A percentile compares a stretch with the other conserved stretches of the same genome.
Evolutionary conservation across 2,329 filamentous ascomycete genomes (phyloP).

Genomic region (Corinectria fuckeliana): DNA sequence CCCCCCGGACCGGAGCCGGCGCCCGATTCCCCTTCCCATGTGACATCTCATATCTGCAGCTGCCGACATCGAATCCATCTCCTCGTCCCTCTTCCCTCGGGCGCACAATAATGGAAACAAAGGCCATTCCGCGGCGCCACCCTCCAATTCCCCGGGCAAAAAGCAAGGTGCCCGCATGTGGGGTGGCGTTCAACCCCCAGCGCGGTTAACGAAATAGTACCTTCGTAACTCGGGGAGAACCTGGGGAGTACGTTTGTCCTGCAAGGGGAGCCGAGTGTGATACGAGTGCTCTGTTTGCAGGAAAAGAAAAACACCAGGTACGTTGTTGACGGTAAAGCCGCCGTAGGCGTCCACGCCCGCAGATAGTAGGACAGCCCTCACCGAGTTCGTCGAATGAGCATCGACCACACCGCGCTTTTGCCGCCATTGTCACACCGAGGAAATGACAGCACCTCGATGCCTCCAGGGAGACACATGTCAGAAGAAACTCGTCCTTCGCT

Average conservation of each 20-base stretch:
- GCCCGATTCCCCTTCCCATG: constrained; percentile 20
- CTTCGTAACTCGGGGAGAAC: background rate
- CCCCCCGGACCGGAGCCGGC: constrained; percentile 13
- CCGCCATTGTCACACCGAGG: background rate
- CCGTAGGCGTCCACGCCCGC: background rate
- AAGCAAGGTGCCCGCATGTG: constrained; percentile 9
- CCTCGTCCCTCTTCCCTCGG: constrained; percentile 1
- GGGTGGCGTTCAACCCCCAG: constrained; percentile 8
- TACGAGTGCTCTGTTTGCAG: background rate
- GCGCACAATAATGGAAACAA: constrained; percentile 17
- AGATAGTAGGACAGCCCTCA: constrained; percentile 6
- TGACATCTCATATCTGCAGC: constrained; percentile 39
- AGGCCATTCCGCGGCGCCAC: constrained; percentile 3
- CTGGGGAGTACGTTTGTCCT: background rate
- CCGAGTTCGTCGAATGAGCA: background rate
- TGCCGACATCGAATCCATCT: background rate
- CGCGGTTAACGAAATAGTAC: background rate
- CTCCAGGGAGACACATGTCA: constrained; percentile 3
- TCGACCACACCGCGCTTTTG: constrained; percentile 3
- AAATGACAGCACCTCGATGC: background rate
- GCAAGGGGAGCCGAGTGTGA: background rate
- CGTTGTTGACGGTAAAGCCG: background rate
- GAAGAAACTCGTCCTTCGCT: constrained; percentile 2
- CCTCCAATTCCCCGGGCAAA: constrained; percentile 9
- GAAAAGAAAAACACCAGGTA: background rate